These are phyloP conservation scores for Murraya koenigii DNA, from an alignment of 345 rosid genomes.

Conservation along the genomic window DNA sequence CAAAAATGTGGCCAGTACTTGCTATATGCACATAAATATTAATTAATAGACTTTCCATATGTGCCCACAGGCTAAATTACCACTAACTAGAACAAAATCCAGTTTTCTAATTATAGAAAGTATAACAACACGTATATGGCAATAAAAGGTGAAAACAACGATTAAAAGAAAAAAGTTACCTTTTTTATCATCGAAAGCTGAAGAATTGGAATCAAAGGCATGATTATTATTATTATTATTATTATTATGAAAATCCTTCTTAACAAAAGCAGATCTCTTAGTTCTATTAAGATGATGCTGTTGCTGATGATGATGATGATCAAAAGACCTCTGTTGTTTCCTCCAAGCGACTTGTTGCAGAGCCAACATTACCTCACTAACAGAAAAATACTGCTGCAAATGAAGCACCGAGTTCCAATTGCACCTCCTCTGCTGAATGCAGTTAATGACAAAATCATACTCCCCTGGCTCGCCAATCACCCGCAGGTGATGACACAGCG, in stretches of 20 bases:
- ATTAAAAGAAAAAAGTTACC: slow-evolving; percentile 36
- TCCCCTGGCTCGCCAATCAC: slow-evolving; percentile 69
- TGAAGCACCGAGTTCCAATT: slow-evolving; percentile 72
- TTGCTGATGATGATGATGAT: slow-evolving; percentile 29
- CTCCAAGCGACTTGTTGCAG: slow-evolving; percentile 70
- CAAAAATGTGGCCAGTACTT: background rate
- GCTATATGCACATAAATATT: no score
- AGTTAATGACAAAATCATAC: slow-evolving; percentile 51
- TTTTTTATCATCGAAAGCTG: slow-evolving; percentile 39
- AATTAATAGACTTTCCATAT: background rate
- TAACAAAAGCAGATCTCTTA: slow-evolving; percentile 42
- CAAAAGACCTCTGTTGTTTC: slow-evolving; percentile 51
- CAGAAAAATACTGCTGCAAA: slow-evolving; percentile 80
- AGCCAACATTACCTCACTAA: slow-evolving; percentile 49
- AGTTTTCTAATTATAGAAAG: slow-evolving; percentile 11
- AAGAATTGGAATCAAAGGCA: slow-evolving; percentile 30
- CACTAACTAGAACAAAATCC: slow-evolving; percentile 5
- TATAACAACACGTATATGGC: background rate
- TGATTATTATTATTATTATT: background rate
- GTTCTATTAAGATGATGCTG: slow-evolving; percentile 33
- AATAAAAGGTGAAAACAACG: background rate
- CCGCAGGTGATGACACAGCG: slow-evolving; percentile 64
- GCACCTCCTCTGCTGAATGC: slow-evolving; percentile 72
- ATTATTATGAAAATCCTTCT: slow-evolving; percentile 35
- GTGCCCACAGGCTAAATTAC: slow-evolving; percentile 11